Conservation (phyloP, 495 filamentous ascomycete genomes). For the Penicillium salamii region DNA sequence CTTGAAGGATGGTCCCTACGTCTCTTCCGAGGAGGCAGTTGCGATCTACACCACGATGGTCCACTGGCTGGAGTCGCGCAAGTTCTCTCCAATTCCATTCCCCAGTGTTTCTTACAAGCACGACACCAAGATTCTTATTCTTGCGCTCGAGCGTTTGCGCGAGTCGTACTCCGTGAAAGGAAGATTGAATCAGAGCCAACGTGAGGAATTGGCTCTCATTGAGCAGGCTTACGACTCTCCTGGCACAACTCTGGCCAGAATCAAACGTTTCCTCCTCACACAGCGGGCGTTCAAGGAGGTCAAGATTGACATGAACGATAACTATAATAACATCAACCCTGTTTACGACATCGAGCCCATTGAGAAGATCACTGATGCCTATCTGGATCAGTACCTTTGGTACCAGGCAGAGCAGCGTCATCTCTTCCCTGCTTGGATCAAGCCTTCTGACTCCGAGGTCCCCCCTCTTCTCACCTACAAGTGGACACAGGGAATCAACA, state of each 20-base stretch:
- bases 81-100: constrained; percentile 98
- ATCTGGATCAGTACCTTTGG: constrained; percentile 98
- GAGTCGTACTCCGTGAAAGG: constrained; percentile 99
- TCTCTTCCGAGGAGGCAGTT: constrained; percentile 96
- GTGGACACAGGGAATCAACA: constrained; percentile 99
- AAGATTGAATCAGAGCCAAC: constrained; percentile 93
- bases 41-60: constrained; percentile 99
- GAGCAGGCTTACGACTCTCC: constrained; percentile 99
- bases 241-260: constrained; percentile 90
- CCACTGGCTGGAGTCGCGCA: constrained; percentile 97
- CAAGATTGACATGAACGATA: constrained; percentile 99
- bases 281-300: constrained; percentile 99
- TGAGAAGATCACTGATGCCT: constrained; percentile 99
- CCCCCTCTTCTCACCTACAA: constrained; percentile 97
- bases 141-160: constrained; percentile 88
- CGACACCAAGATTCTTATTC: constrained; percentile 97
- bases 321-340: constrained; percentile 97
- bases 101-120: constrained; percentile 99
- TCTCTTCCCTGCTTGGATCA: constrained; percentile 98
- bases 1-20: constrained; percentile 98
- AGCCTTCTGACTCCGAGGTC: constrained; percentile 97
- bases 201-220: constrained; percentile 94
- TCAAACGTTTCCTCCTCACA: constrained; percentile 96
- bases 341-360: constrained; percentile 99
- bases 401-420: constrained; percentile 98